Percentiles rank a stretch among this genome's conserved stretches.
Conservation (phyloP, 352 stramenopile genomes). For the Pythium chondricola region DNA sequence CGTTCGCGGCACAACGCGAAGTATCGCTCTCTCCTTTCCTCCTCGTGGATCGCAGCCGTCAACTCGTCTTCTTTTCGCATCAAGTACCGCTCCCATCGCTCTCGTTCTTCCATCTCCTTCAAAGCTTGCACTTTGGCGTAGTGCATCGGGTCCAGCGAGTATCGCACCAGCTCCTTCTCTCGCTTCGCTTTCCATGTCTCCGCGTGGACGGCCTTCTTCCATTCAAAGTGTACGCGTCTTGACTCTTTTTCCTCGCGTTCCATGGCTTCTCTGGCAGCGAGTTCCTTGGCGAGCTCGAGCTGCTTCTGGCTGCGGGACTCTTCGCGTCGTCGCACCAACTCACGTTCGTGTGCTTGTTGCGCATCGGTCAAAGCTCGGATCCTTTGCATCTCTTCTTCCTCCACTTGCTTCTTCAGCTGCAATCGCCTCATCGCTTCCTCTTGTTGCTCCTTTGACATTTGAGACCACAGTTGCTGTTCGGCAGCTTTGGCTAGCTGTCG, state of each 20-base stretch:
- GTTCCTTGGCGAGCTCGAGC: conserved; percentile 31
- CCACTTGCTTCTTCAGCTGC: conserved; percentile 15
- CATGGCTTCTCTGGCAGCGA: conserved; percentile 29
- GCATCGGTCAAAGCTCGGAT: background rate
- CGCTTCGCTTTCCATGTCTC: conserved; percentile 40
- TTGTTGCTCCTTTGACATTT: conserved; percentile 25
- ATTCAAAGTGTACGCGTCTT: conserved; percentile 28
- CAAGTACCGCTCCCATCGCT: conserved; percentile 39
- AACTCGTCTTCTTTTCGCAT: conserved; percentile 40
- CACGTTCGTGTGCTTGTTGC: conserved; percentile 14
- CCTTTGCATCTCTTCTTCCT: conserved; percentile 9
- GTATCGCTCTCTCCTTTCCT: conserved; percentile 31
- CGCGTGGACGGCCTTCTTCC: conserved; percentile 30
- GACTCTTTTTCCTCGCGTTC: conserved; percentile 29
- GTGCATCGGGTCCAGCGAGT: conserved; percentile 49
- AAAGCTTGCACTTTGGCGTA: conserved; percentile 35
- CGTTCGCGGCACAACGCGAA: conserved; percentile 35
- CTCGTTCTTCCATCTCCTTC: conserved; percentile 36
- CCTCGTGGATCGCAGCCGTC: conserved; percentile 20
- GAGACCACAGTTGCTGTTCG: conserved; percentile 22
- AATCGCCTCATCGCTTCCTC: conserved; percentile 14
- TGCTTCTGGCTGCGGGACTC: conserved; percentile 23
- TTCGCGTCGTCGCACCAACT: conserved; percentile 20
- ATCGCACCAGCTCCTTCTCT: conserved; percentile 34
- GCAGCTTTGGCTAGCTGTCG: conserved; percentile 14